Evolutionary conservation across 208 protist genomes (phyloP).

Genomic region (Wallacemonas collosoma): DNA sequence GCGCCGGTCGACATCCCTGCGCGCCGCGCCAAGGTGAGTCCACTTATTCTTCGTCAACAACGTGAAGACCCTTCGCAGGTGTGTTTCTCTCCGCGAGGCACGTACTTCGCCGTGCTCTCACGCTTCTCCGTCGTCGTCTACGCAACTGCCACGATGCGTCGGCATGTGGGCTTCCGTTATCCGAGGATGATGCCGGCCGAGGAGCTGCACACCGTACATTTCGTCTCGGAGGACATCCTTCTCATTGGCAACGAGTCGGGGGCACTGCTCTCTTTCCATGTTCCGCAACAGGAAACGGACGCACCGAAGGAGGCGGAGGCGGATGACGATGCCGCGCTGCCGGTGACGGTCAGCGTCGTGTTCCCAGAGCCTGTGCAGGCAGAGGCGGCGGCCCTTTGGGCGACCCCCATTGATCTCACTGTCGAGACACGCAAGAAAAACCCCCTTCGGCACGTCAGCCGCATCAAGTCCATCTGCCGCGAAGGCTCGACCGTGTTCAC

Average conservation of each 20-base stretch:
- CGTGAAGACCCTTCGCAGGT: slow-evolving; percentile 51
- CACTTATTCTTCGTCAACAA: background rate
- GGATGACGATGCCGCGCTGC: background rate
- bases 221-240: slow-evolving; percentile 40
- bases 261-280: slow-evolving; percentile 17
- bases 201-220: slow-evolving; percentile 53
- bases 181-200: slow-evolving; percentile 27
- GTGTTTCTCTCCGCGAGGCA: slow-evolving; percentile 52
- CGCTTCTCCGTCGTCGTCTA: slow-evolving; percentile 63
- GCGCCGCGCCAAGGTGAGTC: background rate
- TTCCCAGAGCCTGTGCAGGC: slow-evolving; percentile 30
- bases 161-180: slow-evolving; percentile 27
- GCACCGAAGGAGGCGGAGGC: background rate
- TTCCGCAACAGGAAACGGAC: background rate
- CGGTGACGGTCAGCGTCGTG: slow-evolving; percentile 3
- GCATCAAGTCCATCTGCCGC: slow-evolving; percentile 52
- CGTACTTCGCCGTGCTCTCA: slow-evolving; percentile 40
- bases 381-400: slow-evolving; percentile 22
- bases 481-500: slow-evolving; percentile 45
- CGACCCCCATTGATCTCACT: slow-evolving; percentile 20
- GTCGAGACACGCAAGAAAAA: slow-evolving; percentile 44
- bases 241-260: slow-evolving; percentile 69
- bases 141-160: slow-evolving; percentile 38
- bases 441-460: slow-evolving; percentile 52
- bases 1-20: background rate